Evolutionary conservation across 2,329 filamentous ascomycete genomes (phyloP), one percentile per base, ranked within the genome.

Genomic region (Microsporum audouinii): DNA sequence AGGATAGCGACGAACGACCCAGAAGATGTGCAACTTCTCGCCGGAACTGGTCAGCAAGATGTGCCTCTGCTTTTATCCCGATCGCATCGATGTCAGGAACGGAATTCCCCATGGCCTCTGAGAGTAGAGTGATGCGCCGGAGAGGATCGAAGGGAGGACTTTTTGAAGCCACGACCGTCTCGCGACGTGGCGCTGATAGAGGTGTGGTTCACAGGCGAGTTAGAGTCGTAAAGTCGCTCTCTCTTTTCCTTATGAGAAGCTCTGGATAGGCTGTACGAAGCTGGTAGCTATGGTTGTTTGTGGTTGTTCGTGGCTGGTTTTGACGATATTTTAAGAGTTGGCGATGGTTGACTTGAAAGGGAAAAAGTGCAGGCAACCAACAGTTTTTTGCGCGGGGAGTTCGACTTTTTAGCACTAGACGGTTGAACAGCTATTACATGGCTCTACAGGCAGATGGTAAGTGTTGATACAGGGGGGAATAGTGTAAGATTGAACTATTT

Each of bases 21-120:
- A 99, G 82, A 51, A 96, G 80, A 4, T 79, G 71, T 31, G 89
- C 88, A 62, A 96, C 89, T 71, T 90, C 87, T 63, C 79, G 78
- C 63, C 88, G 87, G 74, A 95, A 84, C 17, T 77, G 70, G 56
- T 77, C 70, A 55, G 88, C 79, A 10, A 89, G 77, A 0, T 82
- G 75, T n/a, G 78, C 79, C 23, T 83, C 79, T 58, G 85, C 83
- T 72, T 84, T 88, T 66, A 88, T 75, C 66, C 88, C 88, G 29
- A 76, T 68, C 49, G 68, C 64, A 62, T 76, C 73, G 62, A 76
- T 71, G 51, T 76, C 72, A 59, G 75, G 75, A 41, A 77, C 73
- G 14, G 73, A 70, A 60, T 72, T 70, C 61, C 69, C 68, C 74
- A 76, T 76, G 53, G 63, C 67, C 61, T 57, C 14, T 56, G 33